Evolutionary conservation across 2,329 filamentous ascomycete genomes (phyloP).

Genomic region (Fusarium aywerte): DNA sequence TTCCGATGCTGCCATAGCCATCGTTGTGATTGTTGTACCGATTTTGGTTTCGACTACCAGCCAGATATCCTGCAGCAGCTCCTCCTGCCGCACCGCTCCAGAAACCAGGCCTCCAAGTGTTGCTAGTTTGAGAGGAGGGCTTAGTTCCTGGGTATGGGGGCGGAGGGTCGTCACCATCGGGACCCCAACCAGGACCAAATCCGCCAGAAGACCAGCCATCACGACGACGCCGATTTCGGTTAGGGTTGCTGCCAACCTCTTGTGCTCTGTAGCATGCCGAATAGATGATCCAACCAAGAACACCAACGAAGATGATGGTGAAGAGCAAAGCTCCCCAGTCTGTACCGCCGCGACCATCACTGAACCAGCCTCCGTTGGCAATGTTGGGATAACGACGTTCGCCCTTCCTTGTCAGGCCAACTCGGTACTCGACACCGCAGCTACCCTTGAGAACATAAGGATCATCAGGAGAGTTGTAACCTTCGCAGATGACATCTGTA

Average conservation of each 20-base stretch:
- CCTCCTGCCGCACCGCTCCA: conserved; percentile 77
- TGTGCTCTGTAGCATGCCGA: conserved; percentile 55
- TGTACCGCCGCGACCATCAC: conserved; percentile 45
- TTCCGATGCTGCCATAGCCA: conserved; percentile 51
- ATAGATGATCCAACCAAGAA: conserved; percentile 71
- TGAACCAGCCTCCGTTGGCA: conserved; percentile 53
- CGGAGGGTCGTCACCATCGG: conserved; percentile 63
- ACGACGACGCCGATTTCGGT: conserved; percentile 25
- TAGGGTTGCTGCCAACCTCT: conserved; percentile 15
- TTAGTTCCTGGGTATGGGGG: conserved; percentile 59
- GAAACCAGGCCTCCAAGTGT: conserved; percentile 77
- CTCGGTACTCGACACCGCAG: conserved; percentile 89
- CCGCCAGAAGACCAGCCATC: conserved; percentile 52
- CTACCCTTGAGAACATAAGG: conserved; percentile 89
- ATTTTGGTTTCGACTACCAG: conserved; percentile 59
- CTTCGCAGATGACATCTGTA: conserved; percentile 93
- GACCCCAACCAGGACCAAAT: conserved; percentile 53
- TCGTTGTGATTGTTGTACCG: conserved; percentile 44
- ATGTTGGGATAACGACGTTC: conserved; percentile 74
- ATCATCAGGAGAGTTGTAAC: conserved; percentile 81
- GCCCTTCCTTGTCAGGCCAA: conserved; percentile 81
- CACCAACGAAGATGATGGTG: conserved; percentile 67
- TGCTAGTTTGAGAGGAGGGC: conserved; percentile 50
- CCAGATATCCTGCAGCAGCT: conserved; percentile 74
- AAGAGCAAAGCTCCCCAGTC: conserved; percentile 63